A percentile compares a stretch with the other conserved stretches of the same genome.
These are phyloP conservation scores for Toxoplasma gondii DNA, from an alignment of 169 alveolate genomes.

Conservation along the genomic window DNA sequence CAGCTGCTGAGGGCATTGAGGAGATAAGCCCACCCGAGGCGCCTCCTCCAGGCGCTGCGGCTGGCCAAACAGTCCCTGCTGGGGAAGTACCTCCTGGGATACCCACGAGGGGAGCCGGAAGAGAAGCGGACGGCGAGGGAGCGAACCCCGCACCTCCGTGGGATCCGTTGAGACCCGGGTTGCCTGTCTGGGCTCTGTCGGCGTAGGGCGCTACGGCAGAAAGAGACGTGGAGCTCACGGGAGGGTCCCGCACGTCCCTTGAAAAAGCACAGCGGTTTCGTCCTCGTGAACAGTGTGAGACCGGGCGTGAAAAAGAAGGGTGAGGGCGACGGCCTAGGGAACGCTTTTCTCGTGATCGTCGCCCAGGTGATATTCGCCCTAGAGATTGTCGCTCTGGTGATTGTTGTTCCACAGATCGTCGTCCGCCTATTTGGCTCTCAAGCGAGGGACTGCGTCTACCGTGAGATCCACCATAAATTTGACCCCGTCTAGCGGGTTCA, in stretches of 20 bases:
- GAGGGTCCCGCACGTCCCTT: neutral
- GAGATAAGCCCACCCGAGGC: neutral
- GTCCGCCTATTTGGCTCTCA: neutral
- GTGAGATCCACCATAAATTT: neutral
- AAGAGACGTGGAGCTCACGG: neutral
- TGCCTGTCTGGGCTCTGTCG: neutral
- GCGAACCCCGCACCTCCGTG: neutral
- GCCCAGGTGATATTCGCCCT: too few relatives aligned
- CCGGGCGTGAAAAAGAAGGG: neutral
- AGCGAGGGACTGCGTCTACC: neutral
- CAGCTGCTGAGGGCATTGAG: neutral
- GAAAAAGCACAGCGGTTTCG: neutral
- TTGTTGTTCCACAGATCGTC: neutral
- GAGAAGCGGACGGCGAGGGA: neutral
- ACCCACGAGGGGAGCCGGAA: neutral
- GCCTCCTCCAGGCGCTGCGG: neutral
- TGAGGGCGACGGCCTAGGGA: neutral
- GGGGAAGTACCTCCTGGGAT: neutral
- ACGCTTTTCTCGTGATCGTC: too few relatives aligned
- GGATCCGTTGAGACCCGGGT: neutral
- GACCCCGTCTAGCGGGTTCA: neutral
- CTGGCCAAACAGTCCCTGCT: neutral
- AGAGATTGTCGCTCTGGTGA: too few relatives aligned
- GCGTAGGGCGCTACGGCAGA: neutral
- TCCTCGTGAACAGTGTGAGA: neutral